Evolutionary conservation across 169 alveolate genomes (phyloP), one percentile per base, ranked within the genome.

Genomic region (Cryptosporidium tyzzeri): DNA sequence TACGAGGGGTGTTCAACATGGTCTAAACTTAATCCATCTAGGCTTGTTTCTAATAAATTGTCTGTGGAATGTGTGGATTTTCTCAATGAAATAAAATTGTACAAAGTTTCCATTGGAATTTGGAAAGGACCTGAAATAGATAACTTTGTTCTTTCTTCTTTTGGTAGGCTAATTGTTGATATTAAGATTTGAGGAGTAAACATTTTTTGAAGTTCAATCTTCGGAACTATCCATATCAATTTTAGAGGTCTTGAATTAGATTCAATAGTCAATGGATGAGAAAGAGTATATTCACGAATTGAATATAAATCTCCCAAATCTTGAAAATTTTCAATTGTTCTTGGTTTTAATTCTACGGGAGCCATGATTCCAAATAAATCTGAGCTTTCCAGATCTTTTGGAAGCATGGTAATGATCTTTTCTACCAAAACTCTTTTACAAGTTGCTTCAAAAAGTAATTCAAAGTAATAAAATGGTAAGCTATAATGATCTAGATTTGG

Each of bases 121-220:
- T 65, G 74, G 45, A 80, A 80, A 8, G 89, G 89, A 29, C 89
- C 89, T 12, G 89, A 80, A 26, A 80, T 41, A 44, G 80, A 62
- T 16, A 14, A 33, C 50, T n/a, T 12, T 2, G 71, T n/a, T 29
- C 10, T 33, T 37, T 65, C 71, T n/a, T 37, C n/a, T 21, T 26
- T 23, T 48, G 55, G 55, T 51, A 14, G 33, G 31, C 50, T n/a
- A 33, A 31, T 29, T 14, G 53, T 65, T 12, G 50, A 80, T 12
- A 80, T 41, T 21, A 21, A 80, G 6, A 80, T n/a, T 9, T 45
- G 41, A 12, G 80, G 89, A 31, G 45, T 39, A 4, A 67, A 26
- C n/a, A 21, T 0, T 2, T 23, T 62, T 45, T 26, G 21, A 37
- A 59, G 51, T n/a, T 62, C 65, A 4, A 33, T 37, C 35, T 65